phyloP scores from a whole-genome alignment of 306 rosid genomes.

The Casuarina glauca region DNA sequence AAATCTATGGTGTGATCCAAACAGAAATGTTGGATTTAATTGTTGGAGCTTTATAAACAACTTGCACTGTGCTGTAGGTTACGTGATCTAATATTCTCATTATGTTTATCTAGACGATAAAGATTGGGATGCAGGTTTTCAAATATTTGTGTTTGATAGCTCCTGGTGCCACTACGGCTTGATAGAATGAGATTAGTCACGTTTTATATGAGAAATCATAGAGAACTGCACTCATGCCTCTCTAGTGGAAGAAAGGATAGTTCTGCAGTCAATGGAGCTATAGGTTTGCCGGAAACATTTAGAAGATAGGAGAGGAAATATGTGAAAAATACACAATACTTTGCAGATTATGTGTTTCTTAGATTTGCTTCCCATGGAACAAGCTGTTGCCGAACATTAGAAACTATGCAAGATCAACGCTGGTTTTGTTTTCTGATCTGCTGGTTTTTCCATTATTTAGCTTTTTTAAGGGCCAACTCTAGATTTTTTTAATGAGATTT shows the following conservation, averaged over 20 bases:
- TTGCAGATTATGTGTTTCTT: not conserved
- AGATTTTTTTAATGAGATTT: too few species aligned
- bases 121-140: not conserved
- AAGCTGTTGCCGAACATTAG: not conserved
- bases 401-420: not conserved
- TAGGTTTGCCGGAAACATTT: not conserved
- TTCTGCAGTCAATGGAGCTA: not conserved
- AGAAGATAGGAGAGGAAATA: not conserved
- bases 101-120: not conserved
- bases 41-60: not conserved
- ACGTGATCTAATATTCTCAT: not conserved
- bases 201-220: too few species aligned
- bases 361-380: not conserved
- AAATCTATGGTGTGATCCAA: not conserved
- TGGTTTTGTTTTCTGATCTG: not conserved
- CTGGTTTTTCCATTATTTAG: not conserved
- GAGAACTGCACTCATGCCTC: too few species aligned
- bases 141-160: not conserved
- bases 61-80: not conserved
- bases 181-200: too few species aligned
- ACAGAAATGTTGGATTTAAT: not conserved
- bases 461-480: not conserved
- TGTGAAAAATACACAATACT: not conserved
- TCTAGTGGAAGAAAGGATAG: not conserved
- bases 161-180: too few species aligned